phyloP scores from a whole-genome alignment of 2,329 filamentous ascomycete species.

The Torrubiellomyces zombiae region DNA sequence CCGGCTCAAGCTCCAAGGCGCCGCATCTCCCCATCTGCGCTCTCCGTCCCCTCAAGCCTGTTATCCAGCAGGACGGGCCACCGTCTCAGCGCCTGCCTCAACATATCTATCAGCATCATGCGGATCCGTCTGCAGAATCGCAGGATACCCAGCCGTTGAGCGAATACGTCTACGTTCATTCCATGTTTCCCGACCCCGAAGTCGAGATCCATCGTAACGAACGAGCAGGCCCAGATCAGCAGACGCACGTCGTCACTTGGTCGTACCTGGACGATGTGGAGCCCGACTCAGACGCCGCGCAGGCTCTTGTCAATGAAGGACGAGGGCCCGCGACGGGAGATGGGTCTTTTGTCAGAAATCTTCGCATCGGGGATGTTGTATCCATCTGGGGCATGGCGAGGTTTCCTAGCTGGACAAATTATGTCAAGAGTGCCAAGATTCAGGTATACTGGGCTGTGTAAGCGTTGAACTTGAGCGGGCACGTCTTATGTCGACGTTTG shows the following conservation, averaged over 20 bases:
- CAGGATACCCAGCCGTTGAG: constrained; percentile 4
- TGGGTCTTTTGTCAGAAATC: constrained; percentile 36
- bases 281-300: constrained; percentile 22
- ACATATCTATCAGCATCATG: no score
- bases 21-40: constrained; percentile 15
- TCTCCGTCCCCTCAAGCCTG: constrained; percentile 20
- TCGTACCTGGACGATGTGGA: constrained; percentile 29
- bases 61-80: constrained; percentile 7
- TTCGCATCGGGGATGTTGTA: constrained; percentile 43
- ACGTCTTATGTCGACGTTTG: no score
- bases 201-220: constrained; percentile 32
- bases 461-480: no score
- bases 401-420: constrained; percentile 37
- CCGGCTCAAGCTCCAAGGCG: constrained; percentile 6
- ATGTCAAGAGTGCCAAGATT: constrained; percentile 30
- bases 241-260: constrained; percentile 36
- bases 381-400: constrained; percentile 45
- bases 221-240: constrained; percentile 15
- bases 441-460: constrained; percentile 42
- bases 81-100: no score
- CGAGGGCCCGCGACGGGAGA: constrained; percentile 32
- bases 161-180: constrained; percentile 19
- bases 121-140: no score
- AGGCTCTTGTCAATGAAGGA: constrained; percentile 23
- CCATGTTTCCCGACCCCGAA: constrained; percentile 15